Evolutionary conservation across 805 yeast genomes (phyloP), one percentile per base, ranked within the genome.

Genomic region (Metschnikowia continentalis): DNA sequence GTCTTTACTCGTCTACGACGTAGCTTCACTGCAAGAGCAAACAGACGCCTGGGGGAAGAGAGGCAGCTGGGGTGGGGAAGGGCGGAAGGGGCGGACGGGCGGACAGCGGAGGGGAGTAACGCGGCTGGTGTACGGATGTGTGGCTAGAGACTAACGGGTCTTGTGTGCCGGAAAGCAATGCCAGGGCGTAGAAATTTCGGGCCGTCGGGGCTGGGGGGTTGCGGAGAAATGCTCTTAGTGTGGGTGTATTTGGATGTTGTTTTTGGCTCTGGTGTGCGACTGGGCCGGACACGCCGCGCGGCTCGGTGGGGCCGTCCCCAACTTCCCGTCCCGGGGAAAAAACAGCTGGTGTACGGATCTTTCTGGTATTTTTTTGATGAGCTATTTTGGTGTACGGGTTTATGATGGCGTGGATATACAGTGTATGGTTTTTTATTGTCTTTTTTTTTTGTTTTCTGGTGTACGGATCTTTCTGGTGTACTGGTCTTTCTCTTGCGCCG

Each of bases 241-340:
- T 8, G 17, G 38, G 36, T 15, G 32, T 33, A 33, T 20, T 20
- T n/a, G 47, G 47, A 35, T 44, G 47, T 44, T 44, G 40, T 44
- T 44, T 35, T 35, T 36, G 40, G 35, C 40, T 32, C 7, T 13
- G 13, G 26, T 23, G 47, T 23, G 41, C 20, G 47, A 44, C 26
- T 44, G 47, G 15, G 48, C 42, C 30, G 42, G 42, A 45, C 48
- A 36, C 42, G 48, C 42, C 42, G 36, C 36, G 42, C 42, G 33
- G 36, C 32, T 14, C 39, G 39, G 47, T 15, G 42, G 42, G 42
- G 7, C 42, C 13, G 42, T 10, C 17, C 41, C 41, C 35, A 15
- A n/a, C 35, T 33, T 33, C 6, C 35, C 15, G 15, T 10, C 35
- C 8, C 35, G 35, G 15, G 5, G 10, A 26, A 26, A 26, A 26